A percentile compares a stretch with the other conserved stretches of the same genome.
These are phyloP conservation scores for Cladophialophora bantiana DNA, from an alignment of 2,329 filamentous ascomycete genomes.

Conservation along the genomic window DNA sequence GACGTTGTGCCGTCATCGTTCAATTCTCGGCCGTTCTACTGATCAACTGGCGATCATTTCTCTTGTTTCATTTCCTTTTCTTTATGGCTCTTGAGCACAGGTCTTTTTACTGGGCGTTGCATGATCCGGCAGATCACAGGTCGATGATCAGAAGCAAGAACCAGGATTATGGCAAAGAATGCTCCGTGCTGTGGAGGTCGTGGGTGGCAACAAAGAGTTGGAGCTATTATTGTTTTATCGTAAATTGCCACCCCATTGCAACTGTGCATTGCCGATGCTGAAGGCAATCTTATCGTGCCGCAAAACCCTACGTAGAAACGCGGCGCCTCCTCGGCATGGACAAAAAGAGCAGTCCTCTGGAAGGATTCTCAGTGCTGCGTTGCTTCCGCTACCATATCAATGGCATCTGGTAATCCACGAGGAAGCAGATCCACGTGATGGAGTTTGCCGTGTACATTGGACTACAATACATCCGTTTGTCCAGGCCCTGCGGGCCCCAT, in stretches of 20 bases:
- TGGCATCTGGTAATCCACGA: conserved; percentile 39
- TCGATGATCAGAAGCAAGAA: background rate
- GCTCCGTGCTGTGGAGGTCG: conserved; percentile 11
- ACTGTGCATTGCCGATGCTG: background rate
- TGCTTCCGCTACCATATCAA: conserved; percentile 35
- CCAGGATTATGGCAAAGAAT: conserved; percentile 1
- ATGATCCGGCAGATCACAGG: background rate
- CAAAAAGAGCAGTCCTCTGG: background rate
- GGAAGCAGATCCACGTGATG: conserved; percentile 42
- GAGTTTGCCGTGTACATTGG: conserved; percentile 40
- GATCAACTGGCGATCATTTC: conserved; percentile 24
- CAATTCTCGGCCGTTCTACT: conserved; percentile 35
- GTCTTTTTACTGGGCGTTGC: background rate
- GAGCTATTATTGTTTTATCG: conserved; percentile 11
- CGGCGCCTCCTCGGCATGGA: conserved; percentile 19
- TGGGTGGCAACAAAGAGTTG: conserved; percentile 16
- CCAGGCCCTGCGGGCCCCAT: conserved; percentile 40
- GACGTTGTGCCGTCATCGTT: conserved; percentile 27
- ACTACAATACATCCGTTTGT: conserved; percentile 43
- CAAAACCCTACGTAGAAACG: background rate
- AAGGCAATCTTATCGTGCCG: conserved; percentile 16
- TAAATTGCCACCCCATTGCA: conserved; percentile 21
- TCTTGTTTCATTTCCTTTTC: conserved; percentile 2
- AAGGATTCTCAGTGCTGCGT: conserved; percentile 16
- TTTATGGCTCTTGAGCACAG: background rate